Conservation (phyloP, 331 rosid species). For the Acacia concinna region DNA sequence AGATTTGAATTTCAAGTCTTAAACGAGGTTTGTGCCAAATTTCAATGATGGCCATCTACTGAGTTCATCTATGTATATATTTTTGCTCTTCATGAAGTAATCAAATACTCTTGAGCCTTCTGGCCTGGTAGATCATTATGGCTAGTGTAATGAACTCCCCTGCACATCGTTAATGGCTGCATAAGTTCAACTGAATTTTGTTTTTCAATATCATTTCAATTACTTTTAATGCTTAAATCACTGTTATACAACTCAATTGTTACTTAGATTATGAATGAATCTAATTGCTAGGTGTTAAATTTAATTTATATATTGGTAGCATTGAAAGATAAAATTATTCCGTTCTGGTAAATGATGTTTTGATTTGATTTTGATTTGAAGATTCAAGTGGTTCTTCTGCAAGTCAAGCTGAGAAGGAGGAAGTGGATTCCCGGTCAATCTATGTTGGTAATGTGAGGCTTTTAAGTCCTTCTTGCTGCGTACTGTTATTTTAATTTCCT, state of each 20-base stretch:
- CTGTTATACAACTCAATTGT: neutral
- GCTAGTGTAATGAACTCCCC: neutral
- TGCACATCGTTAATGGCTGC: neutral
- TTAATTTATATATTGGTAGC: neutral
- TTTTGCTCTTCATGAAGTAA: slow-evolving; percentile 1
- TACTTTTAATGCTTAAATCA: neutral
- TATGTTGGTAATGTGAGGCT: slow-evolving; percentile 97
- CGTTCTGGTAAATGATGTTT: slow-evolving; percentile 7
- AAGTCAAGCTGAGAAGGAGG: slow-evolving; percentile 96
- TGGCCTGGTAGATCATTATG: neutral
- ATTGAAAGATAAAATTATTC: neutral
- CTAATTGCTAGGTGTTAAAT: neutral
- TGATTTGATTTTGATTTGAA: slow-evolving; percentile 40
- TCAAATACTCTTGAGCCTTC: neutral
- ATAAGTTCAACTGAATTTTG: neutral
- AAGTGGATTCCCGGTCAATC: slow-evolving; percentile 93
- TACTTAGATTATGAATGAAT: neutral
- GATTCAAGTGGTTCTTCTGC: slow-evolving; percentile 79
- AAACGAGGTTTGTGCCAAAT: neutral
- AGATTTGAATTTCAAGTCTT: neutral
- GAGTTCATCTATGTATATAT: neutral
- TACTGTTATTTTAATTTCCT: slow-evolving; percentile 4
- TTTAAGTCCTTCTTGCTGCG: slow-evolving; percentile 26
- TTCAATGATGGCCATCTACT: neutral
- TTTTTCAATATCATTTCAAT: neutral